These are phyloP conservation scores for Cercospora sesami DNA, from an alignment of 2,329 filamentous ascomycete genomes.

Conservation along the genomic window DNA sequence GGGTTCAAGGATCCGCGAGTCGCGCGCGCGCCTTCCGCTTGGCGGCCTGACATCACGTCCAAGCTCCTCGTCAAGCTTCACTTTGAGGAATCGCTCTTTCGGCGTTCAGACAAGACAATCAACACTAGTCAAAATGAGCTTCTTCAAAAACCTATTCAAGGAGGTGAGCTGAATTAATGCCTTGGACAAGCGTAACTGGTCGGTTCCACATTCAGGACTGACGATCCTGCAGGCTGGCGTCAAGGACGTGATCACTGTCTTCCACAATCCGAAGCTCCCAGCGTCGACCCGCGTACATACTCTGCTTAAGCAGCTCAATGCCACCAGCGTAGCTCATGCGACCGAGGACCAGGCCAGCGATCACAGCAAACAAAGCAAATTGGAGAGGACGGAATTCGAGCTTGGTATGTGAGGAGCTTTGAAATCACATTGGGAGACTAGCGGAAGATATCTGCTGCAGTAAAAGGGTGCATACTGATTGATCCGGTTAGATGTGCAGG, in stretches of 20 bases:
- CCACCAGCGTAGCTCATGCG: conserved; percentile 65
- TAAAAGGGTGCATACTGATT: conserved; percentile 11
- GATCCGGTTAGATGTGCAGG: conserved; percentile 63
- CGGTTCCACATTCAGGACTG: conserved; percentile 4
- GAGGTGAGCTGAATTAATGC: conserved; percentile 41
- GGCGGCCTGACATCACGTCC: conserved; percentile 3
- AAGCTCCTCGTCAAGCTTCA: conserved; percentile 6
- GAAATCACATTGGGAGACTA: not conserved
- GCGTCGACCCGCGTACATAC: conserved; percentile 72
- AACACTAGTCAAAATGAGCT: conserved; percentile 35
- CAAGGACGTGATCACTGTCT: conserved; percentile 88
- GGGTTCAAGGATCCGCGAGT: not conserved
- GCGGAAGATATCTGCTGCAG: not conserved
- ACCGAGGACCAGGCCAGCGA: conserved; percentile 74
- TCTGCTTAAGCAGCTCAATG: conserved; percentile 77
- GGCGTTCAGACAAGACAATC: not conserved
- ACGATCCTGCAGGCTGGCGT: conserved; percentile 41
- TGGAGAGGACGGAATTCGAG: conserved; percentile 72
- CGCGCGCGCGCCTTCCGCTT: conserved; percentile 1
- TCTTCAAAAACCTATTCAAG: conserved; percentile 51
- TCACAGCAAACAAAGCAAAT: conserved; percentile 60
- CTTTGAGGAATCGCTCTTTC: not conserved
- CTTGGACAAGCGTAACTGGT: not conserved
- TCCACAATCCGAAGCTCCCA: conserved; percentile 77
- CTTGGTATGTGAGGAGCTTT: conserved; percentile 49